A percentile compares a stretch with the other conserved stretches of the same genome.
These are phyloP conservation scores for Yamadazyma triangularis DNA, from an alignment of 1,139 yeast species.

Conservation along the genomic window DNA sequence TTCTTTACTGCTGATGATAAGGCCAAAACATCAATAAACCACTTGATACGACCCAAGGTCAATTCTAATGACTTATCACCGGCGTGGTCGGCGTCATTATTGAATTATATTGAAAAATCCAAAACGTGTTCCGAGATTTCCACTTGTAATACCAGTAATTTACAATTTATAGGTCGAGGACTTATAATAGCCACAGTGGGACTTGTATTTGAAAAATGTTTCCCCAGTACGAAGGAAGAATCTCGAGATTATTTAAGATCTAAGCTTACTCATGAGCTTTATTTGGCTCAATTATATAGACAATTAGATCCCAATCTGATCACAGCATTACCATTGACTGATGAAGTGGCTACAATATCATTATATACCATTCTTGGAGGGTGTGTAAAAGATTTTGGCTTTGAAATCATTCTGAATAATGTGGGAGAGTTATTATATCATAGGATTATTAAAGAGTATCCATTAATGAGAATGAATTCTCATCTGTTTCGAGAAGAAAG, in stretches of 20 bases:
- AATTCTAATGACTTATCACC: background rate
- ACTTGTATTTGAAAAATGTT: conserved; percentile 56
- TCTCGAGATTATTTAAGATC: conserved; percentile 54
- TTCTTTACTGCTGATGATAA: conserved; percentile 29
- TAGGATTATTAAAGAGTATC: conserved; percentile 59
- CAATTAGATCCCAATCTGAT: conserved; percentile 44
- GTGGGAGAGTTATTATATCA: conserved; percentile 66
- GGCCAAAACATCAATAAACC: conserved; percentile 35
- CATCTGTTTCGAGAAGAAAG: conserved; percentile 19
- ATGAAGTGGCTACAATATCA: conserved; percentile 46
- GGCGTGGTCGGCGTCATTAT: conserved; percentile 13
- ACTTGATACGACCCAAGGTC: conserved; percentile 34
- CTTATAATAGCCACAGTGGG: conserved; percentile 53
- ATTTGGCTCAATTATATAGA: conserved; percentile 46
- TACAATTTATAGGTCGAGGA: conserved; percentile 55
- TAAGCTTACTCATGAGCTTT: conserved; percentile 42
- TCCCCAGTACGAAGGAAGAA: conserved; percentile 20
- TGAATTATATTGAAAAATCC: conserved; percentile 54
- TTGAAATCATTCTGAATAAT: conserved; percentile 58
- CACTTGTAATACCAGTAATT: conserved; percentile 35
- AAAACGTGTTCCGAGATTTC: conserved; percentile 59
- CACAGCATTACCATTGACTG: conserved; percentile 20
- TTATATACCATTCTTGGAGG: conserved; percentile 63
- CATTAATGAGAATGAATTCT: conserved; percentile 47
- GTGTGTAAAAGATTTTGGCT: conserved; percentile 75